phyloP scores from a whole-genome alignment of 192 early-diverging fungal genomes.

The Spizellomyces punctatus region DNA sequence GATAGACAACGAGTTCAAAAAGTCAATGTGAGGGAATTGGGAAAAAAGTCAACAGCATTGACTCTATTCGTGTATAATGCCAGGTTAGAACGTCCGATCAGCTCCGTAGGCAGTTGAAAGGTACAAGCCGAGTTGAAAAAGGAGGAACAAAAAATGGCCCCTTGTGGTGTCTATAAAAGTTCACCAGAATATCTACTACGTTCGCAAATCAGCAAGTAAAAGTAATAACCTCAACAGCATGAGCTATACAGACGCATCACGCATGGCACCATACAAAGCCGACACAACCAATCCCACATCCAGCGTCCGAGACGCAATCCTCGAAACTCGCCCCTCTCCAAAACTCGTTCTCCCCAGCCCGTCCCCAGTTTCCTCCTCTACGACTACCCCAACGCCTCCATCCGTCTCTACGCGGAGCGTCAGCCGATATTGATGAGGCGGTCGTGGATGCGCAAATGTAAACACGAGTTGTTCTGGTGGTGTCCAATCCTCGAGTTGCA shows the following conservation, averaged over 20 bases:
- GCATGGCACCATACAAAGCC: not conserved
- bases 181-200: not conserved
- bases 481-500: slow-evolving; percentile 13
- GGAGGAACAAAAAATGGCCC: not conserved
- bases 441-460: not conserved
- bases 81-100: no score
- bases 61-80: not conserved
- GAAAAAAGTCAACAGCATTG: not conserved
- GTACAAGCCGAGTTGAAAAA: no score
- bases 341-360: not conserved
- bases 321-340: not conserved
- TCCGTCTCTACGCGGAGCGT: not conserved
- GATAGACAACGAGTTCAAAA: not conserved
- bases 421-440: not conserved
- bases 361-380: not conserved
- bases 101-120: no score
- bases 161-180: not conserved
- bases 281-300: not conserved
- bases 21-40: not conserved
- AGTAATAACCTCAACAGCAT: not conserved
- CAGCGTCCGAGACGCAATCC: slow-evolving; percentile 3
- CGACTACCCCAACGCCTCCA: not conserved
- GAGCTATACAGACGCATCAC: not conserved
- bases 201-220: not conserved
- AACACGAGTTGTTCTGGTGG: slow-evolving; percentile 16